phyloP scores from a whole-genome alignment of 495 filamentous ascomycete species.

The Neurospora sp. region DNA sequence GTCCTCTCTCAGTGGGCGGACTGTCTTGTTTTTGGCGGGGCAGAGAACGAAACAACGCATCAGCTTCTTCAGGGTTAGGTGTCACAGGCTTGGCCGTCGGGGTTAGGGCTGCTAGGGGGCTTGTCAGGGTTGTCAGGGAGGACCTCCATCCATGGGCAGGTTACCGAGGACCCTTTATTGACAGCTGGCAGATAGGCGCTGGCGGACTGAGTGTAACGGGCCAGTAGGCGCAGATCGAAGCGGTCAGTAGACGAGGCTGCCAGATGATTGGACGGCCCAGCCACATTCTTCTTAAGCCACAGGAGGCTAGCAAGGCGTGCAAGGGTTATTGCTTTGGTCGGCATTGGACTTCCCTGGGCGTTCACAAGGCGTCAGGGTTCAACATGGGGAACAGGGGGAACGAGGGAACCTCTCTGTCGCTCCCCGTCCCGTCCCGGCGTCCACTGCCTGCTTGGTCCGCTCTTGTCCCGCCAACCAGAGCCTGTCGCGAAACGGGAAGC shows the following conservation, averaged over 20 bases:
- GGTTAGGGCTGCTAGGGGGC: background rate
- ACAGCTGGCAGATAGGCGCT: background rate
- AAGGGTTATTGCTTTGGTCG: too few relatives aligned
- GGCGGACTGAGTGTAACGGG: background rate
- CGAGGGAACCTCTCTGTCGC: background rate
- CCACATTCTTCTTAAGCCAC: background rate
- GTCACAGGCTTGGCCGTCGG: background rate
- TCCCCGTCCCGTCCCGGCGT: constrained; percentile 1
- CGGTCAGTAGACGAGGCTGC: background rate
- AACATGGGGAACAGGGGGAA: background rate
- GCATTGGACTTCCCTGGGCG: too few relatives aligned
- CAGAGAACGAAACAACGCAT: background rate
- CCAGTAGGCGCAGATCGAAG: background rate
- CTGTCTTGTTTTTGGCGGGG: background rate
- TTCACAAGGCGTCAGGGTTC: background rate
- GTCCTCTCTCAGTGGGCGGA: background rate
- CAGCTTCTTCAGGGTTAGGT: background rate
- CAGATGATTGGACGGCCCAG: background rate
- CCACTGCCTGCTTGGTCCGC: background rate
- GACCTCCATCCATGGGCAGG: background rate
- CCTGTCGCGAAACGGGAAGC: constrained; percentile 8
- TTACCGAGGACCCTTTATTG: background rate
- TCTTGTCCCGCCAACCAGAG: constrained; percentile 17
- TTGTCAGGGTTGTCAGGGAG: background rate
- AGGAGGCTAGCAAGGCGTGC: background rate